Base-by-base conservation (phyloP, 108 stramenopile species). In the Stephanodiscus triporus region DNA sequence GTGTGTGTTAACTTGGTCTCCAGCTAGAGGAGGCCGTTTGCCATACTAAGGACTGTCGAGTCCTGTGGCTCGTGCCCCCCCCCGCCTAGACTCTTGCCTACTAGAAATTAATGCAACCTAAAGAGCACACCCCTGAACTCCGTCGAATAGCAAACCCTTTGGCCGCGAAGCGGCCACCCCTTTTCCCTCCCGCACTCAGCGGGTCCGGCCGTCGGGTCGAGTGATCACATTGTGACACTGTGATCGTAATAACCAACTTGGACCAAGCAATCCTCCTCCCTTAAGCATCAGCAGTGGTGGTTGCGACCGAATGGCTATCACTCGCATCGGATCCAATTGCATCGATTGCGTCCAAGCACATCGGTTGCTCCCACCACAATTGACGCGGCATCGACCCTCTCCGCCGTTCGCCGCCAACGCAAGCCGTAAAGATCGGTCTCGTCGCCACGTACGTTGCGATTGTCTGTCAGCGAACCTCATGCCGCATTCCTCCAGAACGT, bases 41-140 rank as follows among this genome's bases (percentile, higher is more conserved):
- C 13, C 56, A 20, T 32, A 32, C 14, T 14, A 11, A 13, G 16
- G 56, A n/a, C 30, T 57, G 20, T 57, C 29, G 16, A 57, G 32
- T 14, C n/a, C n/a, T n/a, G n/a, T n/a, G n/a, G n/a, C n/a, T n/a
- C n/a, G 13, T 57, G 30, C n/a, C 56, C 56, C 56, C 56, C 19
- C 19, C 56, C 56, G 14, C 56, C 56, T 57, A 57, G 19, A 19
- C 56, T 57, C 56, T 57, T 57, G 56, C 56, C 20, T 57, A 57
- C 56, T 34, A 57, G 19, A 22, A 1, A 20, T 20, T 20, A 57
- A 57, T 0, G 14, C 14, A 16, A 57, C 3, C 14, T 32, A 57
- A 57, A 14, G 56, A 17, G 19, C 56, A 57, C 19, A 57, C 56
- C 4, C 4, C 13, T 56, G 23, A 30, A 14, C 11, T 14, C 16